phyloP scores from a whole-genome alignment of 768 basidiomycete genomes.

The Coprinopsis strossmayeri region DNA sequence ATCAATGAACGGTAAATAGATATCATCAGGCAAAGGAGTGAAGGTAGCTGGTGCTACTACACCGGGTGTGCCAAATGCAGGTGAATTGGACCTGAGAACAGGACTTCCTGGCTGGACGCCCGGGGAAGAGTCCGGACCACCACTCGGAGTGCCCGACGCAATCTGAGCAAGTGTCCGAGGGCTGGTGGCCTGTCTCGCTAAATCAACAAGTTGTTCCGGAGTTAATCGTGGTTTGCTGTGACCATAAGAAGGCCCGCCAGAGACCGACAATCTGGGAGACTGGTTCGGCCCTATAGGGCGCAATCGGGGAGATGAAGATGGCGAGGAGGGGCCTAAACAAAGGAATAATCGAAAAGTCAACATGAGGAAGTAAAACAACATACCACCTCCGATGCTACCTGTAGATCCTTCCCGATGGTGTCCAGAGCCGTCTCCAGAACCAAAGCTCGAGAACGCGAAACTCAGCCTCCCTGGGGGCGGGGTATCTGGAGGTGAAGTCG shows the following conservation, averaged over 20 bases:
- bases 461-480: conserved; percentile 17
- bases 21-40: conserved; percentile 67
- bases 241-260: conserved; percentile 19
- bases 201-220: conserved; percentile 69
- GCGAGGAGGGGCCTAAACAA: conserved; percentile 16
- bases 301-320: conserved; percentile 38
- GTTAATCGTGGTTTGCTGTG: conserved; percentile 45
- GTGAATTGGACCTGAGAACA: conserved; percentile 18
- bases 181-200: conserved; percentile 57
- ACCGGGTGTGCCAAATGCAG: neutral
- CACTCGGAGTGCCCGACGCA: conserved; percentile 8
- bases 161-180: conserved; percentile 21
- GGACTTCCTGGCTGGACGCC: conserved; percentile 17
- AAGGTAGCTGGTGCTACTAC: conserved; percentile 49
- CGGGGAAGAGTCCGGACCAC: conserved; percentile 13
- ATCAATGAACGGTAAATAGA: conserved; percentile 83
- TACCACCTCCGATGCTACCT: conserved; percentile 8
- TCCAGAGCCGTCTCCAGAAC: neutral
- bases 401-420: conserved; percentile 4
- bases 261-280: conserved; percentile 34
- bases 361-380: conserved; percentile 47
- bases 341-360: neutral
- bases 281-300: conserved; percentile 27
- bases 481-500: conserved; percentile 16
- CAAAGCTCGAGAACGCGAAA: conserved; percentile 13